These are phyloP conservation scores for Liquidambar formosana DNA, from an alignment of 164 flowering plant species.

Conservation along the genomic window DNA sequence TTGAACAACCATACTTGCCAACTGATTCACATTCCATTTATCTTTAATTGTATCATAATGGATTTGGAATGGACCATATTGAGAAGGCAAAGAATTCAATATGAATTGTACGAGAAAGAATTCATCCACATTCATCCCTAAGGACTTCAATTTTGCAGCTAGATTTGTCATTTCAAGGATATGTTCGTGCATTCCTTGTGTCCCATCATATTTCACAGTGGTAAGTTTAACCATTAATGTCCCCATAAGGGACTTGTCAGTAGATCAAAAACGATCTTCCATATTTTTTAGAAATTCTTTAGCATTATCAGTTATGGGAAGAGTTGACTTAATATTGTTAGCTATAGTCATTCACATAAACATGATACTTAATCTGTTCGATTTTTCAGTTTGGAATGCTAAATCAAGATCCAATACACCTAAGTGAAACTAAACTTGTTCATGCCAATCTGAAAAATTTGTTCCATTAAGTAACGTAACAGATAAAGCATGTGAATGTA, in stretches of 20 bases:
- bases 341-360: constrained; percentile 25
- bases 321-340: constrained; percentile 14
- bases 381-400: neutral
- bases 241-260: neutral
- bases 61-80: neutral
- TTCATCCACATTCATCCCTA: neutral
- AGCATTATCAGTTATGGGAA: neutral
- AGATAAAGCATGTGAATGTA: neutral
- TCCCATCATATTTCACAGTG: neutral
- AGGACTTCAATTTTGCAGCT: no score
- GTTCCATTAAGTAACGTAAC: neutral
- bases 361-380: constrained; percentile 16
- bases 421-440: neutral
- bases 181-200: neutral
- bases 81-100: constrained; percentile 3
- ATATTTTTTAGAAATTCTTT: neutral
- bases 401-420: constrained; percentile 1
- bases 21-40: neutral
- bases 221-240: neutral
- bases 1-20: constrained; percentile 10
- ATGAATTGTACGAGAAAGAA: neutral
- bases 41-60: neutral
- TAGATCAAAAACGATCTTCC: neutral
- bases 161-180: neutral
- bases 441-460: neutral